Evolutionary conservation across 345 rosid species (phyloP).

Genomic region (Nephelium lappaceum): DNA sequence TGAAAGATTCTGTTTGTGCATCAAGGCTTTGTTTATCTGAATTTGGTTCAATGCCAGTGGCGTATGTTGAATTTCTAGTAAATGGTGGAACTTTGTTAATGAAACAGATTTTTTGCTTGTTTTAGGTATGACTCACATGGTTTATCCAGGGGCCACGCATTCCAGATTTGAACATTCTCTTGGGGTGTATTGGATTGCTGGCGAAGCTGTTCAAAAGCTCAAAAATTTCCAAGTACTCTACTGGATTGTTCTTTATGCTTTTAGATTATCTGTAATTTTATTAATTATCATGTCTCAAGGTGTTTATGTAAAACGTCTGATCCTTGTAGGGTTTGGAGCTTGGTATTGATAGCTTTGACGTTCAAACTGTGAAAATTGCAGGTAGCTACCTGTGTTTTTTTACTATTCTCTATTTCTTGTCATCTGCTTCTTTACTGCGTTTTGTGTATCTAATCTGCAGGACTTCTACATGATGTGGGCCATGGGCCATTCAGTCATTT

Average conservation of each 20-base stretch:
- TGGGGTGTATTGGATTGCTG: conserved; percentile 90
- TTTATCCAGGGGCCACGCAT: conserved; percentile 93
- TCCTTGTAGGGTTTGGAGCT: conserved; percentile 73
- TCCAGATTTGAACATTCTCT: conserved; percentile 95
- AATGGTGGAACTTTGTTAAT: background rate
- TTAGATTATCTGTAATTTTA: conserved; percentile 1
- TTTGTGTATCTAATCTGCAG: conserved; percentile 40
- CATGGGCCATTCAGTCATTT: conserved; percentile 97
- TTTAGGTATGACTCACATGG: conserved; percentile 77
- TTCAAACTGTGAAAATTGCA: conserved; percentile 89
- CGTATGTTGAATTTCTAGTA: background rate
- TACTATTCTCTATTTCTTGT: conserved; percentile 8
- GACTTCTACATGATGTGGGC: conserved; percentile 93
- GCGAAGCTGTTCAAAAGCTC: conserved; percentile 68
- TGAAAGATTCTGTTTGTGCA: background rate
- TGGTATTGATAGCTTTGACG: conserved; percentile 72
- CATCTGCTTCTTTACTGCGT: background rate
- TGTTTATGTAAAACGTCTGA: conserved; percentile 17
- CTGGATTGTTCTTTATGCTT: conserved; percentile 19
- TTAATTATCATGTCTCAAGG: background rate
- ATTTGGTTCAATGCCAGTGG: background rate
- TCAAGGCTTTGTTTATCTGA: background rate
- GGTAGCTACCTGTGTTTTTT: conserved; percentile 44
- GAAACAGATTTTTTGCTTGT: conserved; percentile 1
- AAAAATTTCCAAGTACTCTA: conserved; percentile 71